Evolutionary conservation across 2,329 filamentous ascomycete genomes (phyloP).

Genomic region (Cryphonectria naterciae): DNA sequence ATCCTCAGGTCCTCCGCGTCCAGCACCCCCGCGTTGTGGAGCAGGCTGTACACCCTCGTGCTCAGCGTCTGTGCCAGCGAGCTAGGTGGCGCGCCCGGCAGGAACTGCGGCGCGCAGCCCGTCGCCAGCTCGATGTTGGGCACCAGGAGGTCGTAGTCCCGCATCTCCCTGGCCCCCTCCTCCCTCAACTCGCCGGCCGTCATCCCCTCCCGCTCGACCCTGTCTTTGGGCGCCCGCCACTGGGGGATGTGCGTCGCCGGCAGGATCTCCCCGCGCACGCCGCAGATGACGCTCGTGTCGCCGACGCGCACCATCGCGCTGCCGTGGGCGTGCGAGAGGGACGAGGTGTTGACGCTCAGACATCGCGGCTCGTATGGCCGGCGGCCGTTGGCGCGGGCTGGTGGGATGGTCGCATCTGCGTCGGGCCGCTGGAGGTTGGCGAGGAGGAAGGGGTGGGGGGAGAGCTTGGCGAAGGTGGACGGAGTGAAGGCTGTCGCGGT

Average conservation of each 20-base stretch:
- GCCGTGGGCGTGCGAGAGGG: constrained; percentile 86
- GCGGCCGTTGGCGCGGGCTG: constrained; percentile 80
- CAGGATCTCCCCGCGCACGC: constrained; percentile 84
- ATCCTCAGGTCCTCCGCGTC: constrained; percentile 73
- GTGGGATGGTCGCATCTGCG: constrained; percentile 43
- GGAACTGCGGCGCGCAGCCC: constrained; percentile 82
- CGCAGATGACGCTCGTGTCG: constrained; percentile 93
- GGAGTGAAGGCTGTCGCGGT: constrained; percentile 53
- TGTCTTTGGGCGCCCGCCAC: constrained; percentile 47
- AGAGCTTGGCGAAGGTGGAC: constrained; percentile 84
- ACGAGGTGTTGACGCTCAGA: constrained; percentile 79
- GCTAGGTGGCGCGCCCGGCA: constrained; percentile 82
- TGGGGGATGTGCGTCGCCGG: constrained; percentile 74
- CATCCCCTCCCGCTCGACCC: constrained; percentile 34
- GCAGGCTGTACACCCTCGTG: constrained; percentile 75
- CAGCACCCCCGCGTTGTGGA: constrained; percentile 73
- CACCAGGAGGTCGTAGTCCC: constrained; percentile 75
- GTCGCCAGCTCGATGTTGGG: constrained; percentile 94
- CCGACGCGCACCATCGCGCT: constrained; percentile 87
- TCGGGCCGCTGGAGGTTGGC: constrained; percentile 71
- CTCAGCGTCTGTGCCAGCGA: constrained; percentile 83
- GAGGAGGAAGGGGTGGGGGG: constrained; percentile 86
- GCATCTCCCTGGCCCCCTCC: constrained; percentile 50
- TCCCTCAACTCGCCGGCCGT: constrained; percentile 27
- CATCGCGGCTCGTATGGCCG: constrained; percentile 68